phyloP scores from a whole-genome alignment of 139 green algal genomes.

The Edaphochlamys debaryana region DNA sequence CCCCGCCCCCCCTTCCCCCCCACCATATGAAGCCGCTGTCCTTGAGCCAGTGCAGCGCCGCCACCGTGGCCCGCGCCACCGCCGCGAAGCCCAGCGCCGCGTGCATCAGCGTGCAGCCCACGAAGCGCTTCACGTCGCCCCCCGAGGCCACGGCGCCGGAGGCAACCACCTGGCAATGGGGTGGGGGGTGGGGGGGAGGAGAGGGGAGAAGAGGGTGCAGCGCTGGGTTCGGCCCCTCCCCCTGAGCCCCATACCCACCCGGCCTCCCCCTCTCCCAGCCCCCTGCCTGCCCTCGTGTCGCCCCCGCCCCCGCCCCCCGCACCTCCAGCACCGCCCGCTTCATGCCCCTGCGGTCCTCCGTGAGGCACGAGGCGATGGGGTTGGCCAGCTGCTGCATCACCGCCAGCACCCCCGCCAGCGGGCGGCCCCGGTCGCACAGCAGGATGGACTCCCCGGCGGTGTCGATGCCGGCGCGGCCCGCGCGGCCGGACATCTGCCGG shows the following conservation, averaged over 20 bases:
- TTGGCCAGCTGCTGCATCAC: conserved; percentile 55
- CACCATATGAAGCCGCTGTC: conserved; percentile 64
- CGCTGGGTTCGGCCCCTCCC: too few species aligned
- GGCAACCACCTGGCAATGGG: conserved; percentile 75
- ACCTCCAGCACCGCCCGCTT: conserved; percentile 84
- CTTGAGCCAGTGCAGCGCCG: conserved; percentile 75
- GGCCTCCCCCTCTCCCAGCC: too few species aligned
- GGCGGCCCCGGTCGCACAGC: conserved; percentile 32
- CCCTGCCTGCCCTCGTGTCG: too few species aligned
- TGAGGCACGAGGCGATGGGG: conserved; percentile 78
- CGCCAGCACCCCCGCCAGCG: conserved; percentile 30
- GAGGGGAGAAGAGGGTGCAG: too few species aligned
- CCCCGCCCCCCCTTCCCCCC: too few species aligned
- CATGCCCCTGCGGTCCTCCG: conserved; percentile 76
- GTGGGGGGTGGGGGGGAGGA: too few species aligned
- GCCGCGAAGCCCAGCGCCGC: conserved; percentile 54
- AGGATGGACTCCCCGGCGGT: conserved; percentile 66
- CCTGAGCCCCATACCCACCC: too few species aligned
- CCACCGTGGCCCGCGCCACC: conserved; percentile 57
- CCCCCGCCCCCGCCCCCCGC: too few species aligned
- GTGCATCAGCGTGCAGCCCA: conserved; percentile 80
- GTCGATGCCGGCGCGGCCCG: conserved; percentile 81
- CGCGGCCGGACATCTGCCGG: conserved; percentile 83
- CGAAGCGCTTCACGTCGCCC: conserved; percentile 77
- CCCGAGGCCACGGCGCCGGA: conserved; percentile 67